Conservation (phyloP, 140 eudicot species). For the Anethum foeniculum region DNA sequence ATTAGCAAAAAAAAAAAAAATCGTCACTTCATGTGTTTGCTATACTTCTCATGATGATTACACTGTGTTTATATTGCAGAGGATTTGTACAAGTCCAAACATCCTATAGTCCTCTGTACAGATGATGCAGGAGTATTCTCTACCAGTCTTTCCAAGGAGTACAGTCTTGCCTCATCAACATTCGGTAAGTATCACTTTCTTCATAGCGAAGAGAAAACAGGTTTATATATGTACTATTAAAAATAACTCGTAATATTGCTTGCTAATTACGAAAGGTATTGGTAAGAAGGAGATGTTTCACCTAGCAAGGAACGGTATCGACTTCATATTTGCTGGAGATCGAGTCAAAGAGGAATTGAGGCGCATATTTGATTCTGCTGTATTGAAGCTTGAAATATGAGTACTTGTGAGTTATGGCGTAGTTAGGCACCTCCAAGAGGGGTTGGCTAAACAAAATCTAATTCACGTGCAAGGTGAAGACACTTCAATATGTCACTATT, state of each 20-base stretch:
- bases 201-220: not conserved
- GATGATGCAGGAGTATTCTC: slow-evolving; percentile 92
- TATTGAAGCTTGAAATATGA: slow-evolving; percentile 20
- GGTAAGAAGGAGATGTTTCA: slow-evolving; percentile 58
- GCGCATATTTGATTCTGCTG: slow-evolving; percentile 39
- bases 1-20: too few species aligned
- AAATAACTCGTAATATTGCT: not conserved
- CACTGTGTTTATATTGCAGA: slow-evolving; percentile 33
- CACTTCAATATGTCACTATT: not conserved
- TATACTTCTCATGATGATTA: not conserved
- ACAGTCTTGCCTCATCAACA: slow-evolving; percentile 57
- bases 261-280: slow-evolving; percentile 37
- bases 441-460: not conserved
- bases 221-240: not conserved
- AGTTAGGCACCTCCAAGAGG: not conserved
- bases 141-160: slow-evolving; percentile 68
- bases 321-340: slow-evolving; percentile 58
- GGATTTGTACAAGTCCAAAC: slow-evolving; percentile 56
- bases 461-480: not conserved
- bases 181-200: slow-evolving; percentile 41
- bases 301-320: slow-evolving; percentile 57
- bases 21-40: too few species aligned
- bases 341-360: slow-evolving; percentile 45
- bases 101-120: slow-evolving; percentile 78
- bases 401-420: not conserved